Evolutionary conservation across 2,329 filamentous ascomycete genomes (phyloP).

Genomic region (Penicillium corylophilum): DNA sequence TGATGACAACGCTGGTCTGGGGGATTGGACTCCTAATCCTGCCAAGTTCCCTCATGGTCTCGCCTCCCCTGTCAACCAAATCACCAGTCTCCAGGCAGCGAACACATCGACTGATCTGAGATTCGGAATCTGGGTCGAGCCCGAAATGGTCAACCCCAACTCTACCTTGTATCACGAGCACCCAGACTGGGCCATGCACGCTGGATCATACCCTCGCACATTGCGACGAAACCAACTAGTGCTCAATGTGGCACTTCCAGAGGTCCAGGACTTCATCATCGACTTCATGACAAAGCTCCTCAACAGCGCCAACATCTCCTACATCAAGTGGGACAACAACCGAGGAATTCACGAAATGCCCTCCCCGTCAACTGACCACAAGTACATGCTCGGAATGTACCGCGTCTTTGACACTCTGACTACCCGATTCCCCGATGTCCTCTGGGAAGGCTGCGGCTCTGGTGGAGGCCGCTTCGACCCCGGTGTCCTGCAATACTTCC

Average conservation of each 20-base stretch:
- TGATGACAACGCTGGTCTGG: conserved; percentile 58
- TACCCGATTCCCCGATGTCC: conserved; percentile 58
- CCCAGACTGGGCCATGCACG: conserved; percentile 63
- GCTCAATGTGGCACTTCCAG: conserved; percentile 59
- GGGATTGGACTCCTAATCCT: conserved; percentile 63
- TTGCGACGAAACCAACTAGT: conserved; percentile 60
- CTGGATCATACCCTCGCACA: conserved; percentile 57
- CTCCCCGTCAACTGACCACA: conserved; percentile 54
- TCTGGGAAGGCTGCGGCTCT: conserved; percentile 67
- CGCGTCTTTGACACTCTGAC: conserved; percentile 62
- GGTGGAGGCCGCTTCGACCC: conserved; percentile 66
- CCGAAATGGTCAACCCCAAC: conserved; percentile 66
- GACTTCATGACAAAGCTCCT: conserved; percentile 55
- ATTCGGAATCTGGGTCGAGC: conserved; percentile 68
- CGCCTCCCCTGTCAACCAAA: conserved; percentile 49
- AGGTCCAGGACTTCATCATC: conserved; percentile 65
- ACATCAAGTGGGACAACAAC: conserved; percentile 70
- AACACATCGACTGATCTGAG: conserved; percentile 52
- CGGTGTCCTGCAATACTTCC: conserved; percentile 63
- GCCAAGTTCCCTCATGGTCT: conserved; percentile 60
- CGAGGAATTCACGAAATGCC: conserved; percentile 62
- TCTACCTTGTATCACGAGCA: conserved; percentile 61
- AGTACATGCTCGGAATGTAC: conserved; percentile 65
- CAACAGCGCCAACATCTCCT: conserved; percentile 54
- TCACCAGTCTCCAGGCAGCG: conserved; percentile 51